Conservation (phyloP, 345 rosid species). For the Raphanus sativus region DNA sequence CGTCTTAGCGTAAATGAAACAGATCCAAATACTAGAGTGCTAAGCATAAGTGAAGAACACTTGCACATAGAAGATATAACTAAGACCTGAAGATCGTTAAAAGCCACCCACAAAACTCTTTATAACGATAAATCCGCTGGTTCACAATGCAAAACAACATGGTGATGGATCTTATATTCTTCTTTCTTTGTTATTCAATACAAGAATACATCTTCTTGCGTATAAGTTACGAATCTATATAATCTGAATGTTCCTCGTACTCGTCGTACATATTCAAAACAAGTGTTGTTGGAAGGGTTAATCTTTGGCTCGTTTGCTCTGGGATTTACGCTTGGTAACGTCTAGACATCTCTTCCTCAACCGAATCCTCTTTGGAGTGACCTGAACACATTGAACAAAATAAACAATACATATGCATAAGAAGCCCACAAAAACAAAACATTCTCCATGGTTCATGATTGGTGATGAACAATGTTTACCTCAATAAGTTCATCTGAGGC, state of each 20-base stretch:
- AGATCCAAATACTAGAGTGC: neutral
- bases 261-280: neutral
- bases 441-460: neutral
- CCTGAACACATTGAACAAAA: conserved; percentile 47
- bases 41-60: too few relatives aligned
- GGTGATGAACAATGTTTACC: conserved; percentile 41
- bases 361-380: conserved; percentile 86
- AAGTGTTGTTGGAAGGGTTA: conserved; percentile 5
- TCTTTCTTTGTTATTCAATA: conserved; percentile 17
- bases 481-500: conserved; percentile 97
- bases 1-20: neutral
- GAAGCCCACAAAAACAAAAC: neutral
- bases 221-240: conserved; percentile 34
- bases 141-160: conserved; percentile 23
- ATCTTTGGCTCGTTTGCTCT: conserved; percentile 79
- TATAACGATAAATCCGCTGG: neutral
- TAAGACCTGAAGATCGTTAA: conserved; percentile 8
- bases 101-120: neutral
- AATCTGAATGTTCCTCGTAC: conserved; percentile 23
- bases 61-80: neutral
- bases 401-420: neutral
- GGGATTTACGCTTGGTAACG: conserved; percentile 85
- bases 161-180: conserved; percentile 5
- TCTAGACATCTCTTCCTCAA: conserved; percentile 84
- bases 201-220: conserved; percentile 30